Percentiles rank a stretch among this genome's conserved stretches.
Evolutionary conservation across 73 alveolate genomes (phyloP).

Genomic region (Uronychia binucleata): DNA sequence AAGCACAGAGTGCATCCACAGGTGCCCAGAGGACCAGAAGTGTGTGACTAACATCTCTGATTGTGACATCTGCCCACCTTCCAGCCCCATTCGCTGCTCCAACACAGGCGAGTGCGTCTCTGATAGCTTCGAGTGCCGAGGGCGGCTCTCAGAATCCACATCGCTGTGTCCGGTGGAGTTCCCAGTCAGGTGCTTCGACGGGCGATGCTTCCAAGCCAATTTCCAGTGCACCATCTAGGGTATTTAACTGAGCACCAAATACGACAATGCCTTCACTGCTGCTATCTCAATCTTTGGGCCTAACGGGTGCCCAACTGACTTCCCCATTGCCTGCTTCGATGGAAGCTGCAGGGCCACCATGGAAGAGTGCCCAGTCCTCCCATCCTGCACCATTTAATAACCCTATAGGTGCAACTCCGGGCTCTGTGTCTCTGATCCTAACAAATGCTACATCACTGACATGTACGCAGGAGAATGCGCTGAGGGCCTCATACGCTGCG

Average conservation of each 20-base stretch:
- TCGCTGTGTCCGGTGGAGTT: background rate
- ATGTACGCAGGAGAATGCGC: background rate
- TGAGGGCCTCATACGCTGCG: background rate
- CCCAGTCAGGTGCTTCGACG: background rate
- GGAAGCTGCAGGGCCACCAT: background rate
- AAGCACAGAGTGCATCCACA: background rate
- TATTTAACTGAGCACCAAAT: too few relatives aligned
- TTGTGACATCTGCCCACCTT: background rate
- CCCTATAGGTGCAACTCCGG: background rate
- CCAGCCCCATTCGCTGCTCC: background rate
- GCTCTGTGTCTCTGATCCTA: background rate
- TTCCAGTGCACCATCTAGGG: background rate
- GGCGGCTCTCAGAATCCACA: background rate
- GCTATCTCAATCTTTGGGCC: background rate
- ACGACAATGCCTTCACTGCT: too few relatives aligned
- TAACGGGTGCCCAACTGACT: background rate
- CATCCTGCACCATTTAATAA: background rate
- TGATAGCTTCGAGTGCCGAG: background rate
- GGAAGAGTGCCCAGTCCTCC: background rate
- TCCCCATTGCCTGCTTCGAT: background rate
- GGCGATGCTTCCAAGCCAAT: background rate
- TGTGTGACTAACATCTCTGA: background rate
- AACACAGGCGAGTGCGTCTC: background rate
- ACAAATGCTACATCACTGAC: background rate
- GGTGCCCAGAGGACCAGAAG: background rate